phyloP scores from a whole-genome alignment of 352 stramenopile species.

The Globisporangium nagaii region DNA sequence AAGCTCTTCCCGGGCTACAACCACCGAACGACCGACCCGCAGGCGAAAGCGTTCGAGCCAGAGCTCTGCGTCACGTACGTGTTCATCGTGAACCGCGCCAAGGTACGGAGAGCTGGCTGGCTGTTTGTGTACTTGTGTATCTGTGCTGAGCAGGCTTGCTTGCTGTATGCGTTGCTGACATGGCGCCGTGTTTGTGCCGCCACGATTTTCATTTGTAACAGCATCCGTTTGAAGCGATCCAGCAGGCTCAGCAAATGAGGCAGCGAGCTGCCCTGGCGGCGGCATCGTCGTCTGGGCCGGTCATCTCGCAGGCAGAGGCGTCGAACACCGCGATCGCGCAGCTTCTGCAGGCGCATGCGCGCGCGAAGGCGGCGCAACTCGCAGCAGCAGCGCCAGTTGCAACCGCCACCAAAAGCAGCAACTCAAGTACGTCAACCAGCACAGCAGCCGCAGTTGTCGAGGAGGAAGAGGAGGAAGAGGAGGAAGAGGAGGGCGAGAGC shows the following conservation, averaged over 20 bases:
- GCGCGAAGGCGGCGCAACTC: neutral
- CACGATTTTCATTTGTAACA: neutral
- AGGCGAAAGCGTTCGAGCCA: conserved; percentile 80
- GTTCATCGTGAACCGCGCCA: conserved; percentile 79
- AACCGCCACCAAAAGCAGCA: neutral
- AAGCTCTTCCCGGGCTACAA: conserved; percentile 74
- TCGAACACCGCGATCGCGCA: conserved; percentile 29
- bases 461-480: neutral
- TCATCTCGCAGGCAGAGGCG: neutral
- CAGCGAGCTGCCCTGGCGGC: neutral
- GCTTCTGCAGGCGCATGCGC: conserved; percentile 11
- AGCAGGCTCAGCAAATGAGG: conserved; percentile 7
- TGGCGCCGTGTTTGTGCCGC: neutral
- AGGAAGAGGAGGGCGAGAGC: neutral
- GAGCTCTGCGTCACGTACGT: conserved; percentile 82
- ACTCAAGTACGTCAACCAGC: neutral
- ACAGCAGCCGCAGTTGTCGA: neutral
- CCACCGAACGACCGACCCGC: conserved; percentile 84
- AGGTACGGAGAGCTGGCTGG: conserved; percentile 27
- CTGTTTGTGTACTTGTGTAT: too few species aligned
- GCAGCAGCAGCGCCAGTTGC: neutral
- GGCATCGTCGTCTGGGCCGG: neutral
- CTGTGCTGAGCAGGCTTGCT: too few species aligned
- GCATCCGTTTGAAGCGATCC: conserved; percentile 13
- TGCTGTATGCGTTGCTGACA: too few species aligned